A percentile compares a stretch with the other conserved stretches of the same genome.
These are phyloP conservation scores for Tolypocladium amazonense DNA, from an alignment of 2,329 filamentous ascomycete genomes.

Conservation along the genomic window DNA sequence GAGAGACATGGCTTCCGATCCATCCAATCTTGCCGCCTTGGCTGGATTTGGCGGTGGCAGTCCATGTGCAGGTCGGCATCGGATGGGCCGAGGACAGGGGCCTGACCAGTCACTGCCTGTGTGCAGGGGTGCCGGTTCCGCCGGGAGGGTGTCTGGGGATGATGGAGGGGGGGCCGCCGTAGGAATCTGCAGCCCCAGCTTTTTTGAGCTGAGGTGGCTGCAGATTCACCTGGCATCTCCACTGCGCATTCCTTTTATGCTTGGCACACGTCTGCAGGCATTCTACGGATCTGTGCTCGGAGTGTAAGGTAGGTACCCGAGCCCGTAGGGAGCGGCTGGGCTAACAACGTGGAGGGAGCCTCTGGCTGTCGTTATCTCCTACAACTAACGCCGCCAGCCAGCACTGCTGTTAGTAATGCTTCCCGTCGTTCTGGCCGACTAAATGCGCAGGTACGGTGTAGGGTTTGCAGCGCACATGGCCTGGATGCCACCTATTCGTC, in stretches of 20 bases:
- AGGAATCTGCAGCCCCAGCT: background rate
- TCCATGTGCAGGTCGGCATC: background rate
- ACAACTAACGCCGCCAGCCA: background rate
- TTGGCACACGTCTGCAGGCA: background rate
- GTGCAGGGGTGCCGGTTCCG: too few species aligned
- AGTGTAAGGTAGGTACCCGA: background rate
- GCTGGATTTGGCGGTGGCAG: background rate
- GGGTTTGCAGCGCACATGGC: background rate
- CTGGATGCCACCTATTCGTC: background rate
- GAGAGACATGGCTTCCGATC: background rate
- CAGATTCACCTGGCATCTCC: background rate
- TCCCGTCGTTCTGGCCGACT: background rate
- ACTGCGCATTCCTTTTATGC: background rate
- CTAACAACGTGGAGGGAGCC: background rate
- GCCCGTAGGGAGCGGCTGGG: background rate
- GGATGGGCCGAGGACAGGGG: background rate
- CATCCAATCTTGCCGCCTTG: background rate
- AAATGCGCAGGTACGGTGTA: background rate
- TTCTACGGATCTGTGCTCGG: too few species aligned
- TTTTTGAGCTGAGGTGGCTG: background rate
- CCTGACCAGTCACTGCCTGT: background rate
- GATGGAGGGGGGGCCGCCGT: background rate
- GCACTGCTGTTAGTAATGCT: background rate
- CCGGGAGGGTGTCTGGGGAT: background rate
- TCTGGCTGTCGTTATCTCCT: background rate